Evolutionary conservation across 2,329 filamentous ascomycete genomes (phyloP).

Genomic region (Eutypella sp.): DNA sequence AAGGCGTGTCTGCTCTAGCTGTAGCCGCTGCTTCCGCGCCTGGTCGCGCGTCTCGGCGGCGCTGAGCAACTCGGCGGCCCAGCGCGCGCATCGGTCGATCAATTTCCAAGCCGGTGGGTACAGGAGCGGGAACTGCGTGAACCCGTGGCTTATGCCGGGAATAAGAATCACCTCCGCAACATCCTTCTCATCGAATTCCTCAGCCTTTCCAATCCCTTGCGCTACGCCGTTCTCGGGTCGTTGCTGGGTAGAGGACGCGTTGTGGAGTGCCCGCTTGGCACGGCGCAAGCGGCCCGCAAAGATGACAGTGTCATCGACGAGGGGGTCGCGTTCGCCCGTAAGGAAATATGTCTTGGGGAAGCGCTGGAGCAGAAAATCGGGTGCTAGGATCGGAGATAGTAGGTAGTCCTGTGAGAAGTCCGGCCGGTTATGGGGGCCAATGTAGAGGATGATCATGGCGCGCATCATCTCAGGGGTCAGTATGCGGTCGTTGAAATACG

Average conservation of each 20-base stretch:
- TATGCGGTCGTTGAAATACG: constrained; percentile 94
- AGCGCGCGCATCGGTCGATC: constrained; percentile 70
- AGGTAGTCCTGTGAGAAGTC: constrained; percentile 91
- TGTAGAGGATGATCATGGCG: constrained; percentile 97
- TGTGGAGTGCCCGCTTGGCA: constrained; percentile 57
- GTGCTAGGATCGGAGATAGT: constrained; percentile 83
- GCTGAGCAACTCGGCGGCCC: constrained; percentile 75
- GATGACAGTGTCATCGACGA: constrained; percentile 95
- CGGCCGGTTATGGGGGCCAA: constrained; percentile 87
- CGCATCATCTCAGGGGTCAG: constrained; percentile 98
- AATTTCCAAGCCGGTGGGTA: constrained; percentile 90
- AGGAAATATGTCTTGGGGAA: constrained; percentile 95
- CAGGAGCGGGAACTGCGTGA: constrained; percentile 82
- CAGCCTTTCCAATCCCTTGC: too few relatives aligned
- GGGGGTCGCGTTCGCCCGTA: constrained; percentile 88
- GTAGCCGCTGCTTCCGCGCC: constrained; percentile 17
- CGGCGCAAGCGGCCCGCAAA: constrained; percentile 86
- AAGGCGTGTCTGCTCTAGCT: not conserved
- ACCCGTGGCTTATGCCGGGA: constrained; percentile 87
- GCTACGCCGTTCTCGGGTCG: constrained; percentile 41
- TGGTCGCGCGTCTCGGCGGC: constrained; percentile 36
- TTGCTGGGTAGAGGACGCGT: not conserved
- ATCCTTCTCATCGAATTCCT: constrained; percentile 66
- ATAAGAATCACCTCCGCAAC: constrained; percentile 79
- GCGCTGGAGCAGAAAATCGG: constrained; percentile 73